Evolutionary conservation across 1,139 yeast species (phyloP).

Genomic region (Cylindricascospora bacillispora): DNA sequence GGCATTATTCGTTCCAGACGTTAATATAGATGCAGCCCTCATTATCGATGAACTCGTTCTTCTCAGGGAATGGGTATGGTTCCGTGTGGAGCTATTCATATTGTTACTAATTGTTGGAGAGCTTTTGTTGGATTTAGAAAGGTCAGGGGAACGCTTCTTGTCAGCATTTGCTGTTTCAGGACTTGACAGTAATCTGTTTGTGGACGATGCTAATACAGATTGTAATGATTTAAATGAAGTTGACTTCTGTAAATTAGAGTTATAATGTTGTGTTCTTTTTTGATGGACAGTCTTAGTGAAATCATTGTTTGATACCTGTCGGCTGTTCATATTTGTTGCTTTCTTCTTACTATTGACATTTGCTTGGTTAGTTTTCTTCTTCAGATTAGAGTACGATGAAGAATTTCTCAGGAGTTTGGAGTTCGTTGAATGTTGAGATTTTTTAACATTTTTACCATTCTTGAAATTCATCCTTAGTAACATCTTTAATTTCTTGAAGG

Average conservation of each 20-base stretch:
- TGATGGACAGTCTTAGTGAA: conserved; percentile 16
- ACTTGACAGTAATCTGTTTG: neutral
- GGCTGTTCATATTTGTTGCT: neutral
- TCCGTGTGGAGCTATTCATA: conserved; percentile 1
- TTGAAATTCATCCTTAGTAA: conserved; percentile 9
- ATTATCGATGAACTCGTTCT: conserved; percentile 26
- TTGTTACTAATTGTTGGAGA: neutral
- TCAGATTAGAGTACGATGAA: conserved; percentile 1
- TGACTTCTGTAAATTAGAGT: conserved; percentile 19
- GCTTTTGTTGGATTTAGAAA: neutral
- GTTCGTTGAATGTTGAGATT: no score
- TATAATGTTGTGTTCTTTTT: conserved; percentile 20
- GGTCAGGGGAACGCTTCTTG: neutral
- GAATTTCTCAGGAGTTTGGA: conserved; percentile 8
- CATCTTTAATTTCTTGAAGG: conserved; percentile 10
- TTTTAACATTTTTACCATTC: conserved; percentile 3
- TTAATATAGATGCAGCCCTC: conserved; percentile 25
- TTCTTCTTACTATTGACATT: conserved; percentile 2
- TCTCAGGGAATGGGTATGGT: conserved; percentile 17
- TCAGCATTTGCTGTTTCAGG: neutral
- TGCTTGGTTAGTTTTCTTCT: conserved; percentile 2
- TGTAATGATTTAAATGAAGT: conserved; percentile 14
- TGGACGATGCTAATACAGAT: conserved; percentile 6
- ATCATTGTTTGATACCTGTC: conserved; percentile 6
- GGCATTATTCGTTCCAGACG: conserved; percentile 5